Conservation (phyloP, 208 protist genomes). For the Leishmania tarentolae region DNA sequence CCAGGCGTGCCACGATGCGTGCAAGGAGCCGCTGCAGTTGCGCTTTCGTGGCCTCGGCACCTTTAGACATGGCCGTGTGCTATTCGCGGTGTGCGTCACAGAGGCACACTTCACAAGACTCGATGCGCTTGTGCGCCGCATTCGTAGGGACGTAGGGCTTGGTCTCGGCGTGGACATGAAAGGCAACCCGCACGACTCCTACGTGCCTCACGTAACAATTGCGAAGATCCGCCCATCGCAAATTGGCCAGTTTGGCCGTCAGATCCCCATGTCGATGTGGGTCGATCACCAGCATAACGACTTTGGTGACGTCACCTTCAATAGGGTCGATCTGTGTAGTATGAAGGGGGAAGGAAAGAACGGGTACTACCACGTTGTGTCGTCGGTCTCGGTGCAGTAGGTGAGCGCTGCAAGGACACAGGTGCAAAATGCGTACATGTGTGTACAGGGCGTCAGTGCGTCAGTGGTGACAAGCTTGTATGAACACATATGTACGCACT, state of each 20-base stretch:
- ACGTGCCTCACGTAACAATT: constrained; percentile 88
- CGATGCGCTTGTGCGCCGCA: constrained; percentile 54
- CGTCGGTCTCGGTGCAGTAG: constrained; percentile 20
- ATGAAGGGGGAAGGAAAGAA: constrained; percentile 59
- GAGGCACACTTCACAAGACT: constrained; percentile 70
- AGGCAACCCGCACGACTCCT: constrained; percentile 89
- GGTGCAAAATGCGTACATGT: background rate
- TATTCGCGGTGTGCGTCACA: constrained; percentile 68
- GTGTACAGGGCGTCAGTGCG: background rate
- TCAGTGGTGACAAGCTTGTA: background rate
- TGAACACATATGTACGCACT: background rate
- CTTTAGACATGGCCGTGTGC: constrained; percentile 75
- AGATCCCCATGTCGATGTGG: constrained; percentile 68
- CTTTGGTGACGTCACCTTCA: constrained; percentile 87
- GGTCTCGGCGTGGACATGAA: constrained; percentile 77
- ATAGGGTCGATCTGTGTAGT: constrained; percentile 64
- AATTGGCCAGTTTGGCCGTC: constrained; percentile 44
- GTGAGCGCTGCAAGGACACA: background rate
- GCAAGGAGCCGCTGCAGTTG: constrained; percentile 60
- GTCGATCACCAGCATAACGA: constrained; percentile 72
- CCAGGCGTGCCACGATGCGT: constrained; percentile 39
- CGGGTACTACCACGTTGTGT: constrained; percentile 77
- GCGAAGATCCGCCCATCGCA: constrained; percentile 78
- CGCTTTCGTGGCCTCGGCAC: constrained; percentile 84
- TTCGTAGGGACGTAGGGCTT: constrained; percentile 52